phyloP scores from a whole-genome alignment of 306 rosid species.

The Vigna mungo region DNA sequence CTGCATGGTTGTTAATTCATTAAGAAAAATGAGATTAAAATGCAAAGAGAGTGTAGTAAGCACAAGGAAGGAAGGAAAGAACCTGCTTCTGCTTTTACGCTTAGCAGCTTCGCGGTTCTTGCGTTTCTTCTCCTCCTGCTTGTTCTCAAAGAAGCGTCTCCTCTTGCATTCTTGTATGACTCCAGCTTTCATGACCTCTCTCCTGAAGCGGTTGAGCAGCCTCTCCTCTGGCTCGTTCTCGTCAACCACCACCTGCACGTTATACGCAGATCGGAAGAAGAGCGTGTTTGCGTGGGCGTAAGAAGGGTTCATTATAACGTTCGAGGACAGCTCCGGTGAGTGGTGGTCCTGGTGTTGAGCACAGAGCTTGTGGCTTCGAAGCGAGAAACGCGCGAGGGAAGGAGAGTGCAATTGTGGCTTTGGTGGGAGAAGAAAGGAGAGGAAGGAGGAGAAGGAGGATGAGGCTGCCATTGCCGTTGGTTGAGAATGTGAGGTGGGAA shows the following conservation, averaged over 20 bases:
- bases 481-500: constrained; percentile 8
- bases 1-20: background rate
- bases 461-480: constrained; percentile 43
- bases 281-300: constrained; percentile 59
- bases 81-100: constrained; percentile 62
- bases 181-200: constrained; percentile 87
- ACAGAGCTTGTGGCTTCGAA: constrained; percentile 41
- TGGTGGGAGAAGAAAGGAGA: constrained; percentile 33
- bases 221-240: constrained; percentile 88
- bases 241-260: constrained; percentile 73
- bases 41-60: background rate
- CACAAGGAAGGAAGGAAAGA: background rate
- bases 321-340: constrained; percentile 33
- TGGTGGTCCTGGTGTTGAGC: background rate
- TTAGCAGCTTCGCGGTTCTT: constrained; percentile 81
- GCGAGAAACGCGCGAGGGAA: constrained; percentile 33
- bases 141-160: constrained; percentile 67
- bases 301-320: constrained; percentile 55
- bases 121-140: constrained; percentile 84
- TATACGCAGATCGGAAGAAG: constrained; percentile 61
- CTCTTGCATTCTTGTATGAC: constrained; percentile 79
- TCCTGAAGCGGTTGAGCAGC: constrained; percentile 68
- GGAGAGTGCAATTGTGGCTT: constrained; percentile 45
- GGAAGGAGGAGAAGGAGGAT: constrained; percentile 38
- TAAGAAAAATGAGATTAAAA: background rate